Evolutionary conservation across 306 rosid species (phyloP).

Genomic region (Quercus dentata): DNA sequence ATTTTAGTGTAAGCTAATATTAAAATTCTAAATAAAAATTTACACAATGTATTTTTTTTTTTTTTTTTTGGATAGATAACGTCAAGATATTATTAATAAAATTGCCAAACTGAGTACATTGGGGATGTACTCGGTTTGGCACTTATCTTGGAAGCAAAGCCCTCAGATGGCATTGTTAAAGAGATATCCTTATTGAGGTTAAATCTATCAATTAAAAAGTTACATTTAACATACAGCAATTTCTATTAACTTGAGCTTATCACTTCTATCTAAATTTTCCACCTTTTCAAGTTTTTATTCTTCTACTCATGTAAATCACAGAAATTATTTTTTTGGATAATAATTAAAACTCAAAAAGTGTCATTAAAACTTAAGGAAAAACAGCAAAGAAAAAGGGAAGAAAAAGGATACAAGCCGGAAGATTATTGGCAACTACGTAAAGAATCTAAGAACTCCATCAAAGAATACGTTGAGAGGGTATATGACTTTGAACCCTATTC

Average conservation of each 20-base stretch:
- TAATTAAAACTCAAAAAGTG: no score
- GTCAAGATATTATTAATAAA: no score
- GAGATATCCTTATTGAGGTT: background rate
- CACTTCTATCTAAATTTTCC: background rate
- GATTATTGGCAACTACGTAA: no score
- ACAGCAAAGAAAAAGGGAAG: no score
- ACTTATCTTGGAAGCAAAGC: background rate
- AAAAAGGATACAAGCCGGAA: no score
- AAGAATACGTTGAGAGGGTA: no score
- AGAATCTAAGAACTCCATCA: no score
- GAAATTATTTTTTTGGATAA: background rate
- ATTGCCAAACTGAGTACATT: no score
- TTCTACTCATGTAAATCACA: background rate
- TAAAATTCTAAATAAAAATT: conserved; percentile 11
- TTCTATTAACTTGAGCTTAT: background rate
- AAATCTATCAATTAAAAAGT: background rate
- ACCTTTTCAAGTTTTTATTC: background rate
- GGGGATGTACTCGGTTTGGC: no score
- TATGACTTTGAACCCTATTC: no score
- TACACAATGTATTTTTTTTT: background rate
- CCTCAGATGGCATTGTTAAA: background rate
- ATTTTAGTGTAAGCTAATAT: conserved; percentile 6
- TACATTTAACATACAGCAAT: background rate
- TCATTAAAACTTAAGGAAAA: no score
- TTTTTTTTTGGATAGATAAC: no score